phyloP scores from a whole-genome alignment of 495 filamentous ascomycete species.

The Xylaria flabelliformis region DNA sequence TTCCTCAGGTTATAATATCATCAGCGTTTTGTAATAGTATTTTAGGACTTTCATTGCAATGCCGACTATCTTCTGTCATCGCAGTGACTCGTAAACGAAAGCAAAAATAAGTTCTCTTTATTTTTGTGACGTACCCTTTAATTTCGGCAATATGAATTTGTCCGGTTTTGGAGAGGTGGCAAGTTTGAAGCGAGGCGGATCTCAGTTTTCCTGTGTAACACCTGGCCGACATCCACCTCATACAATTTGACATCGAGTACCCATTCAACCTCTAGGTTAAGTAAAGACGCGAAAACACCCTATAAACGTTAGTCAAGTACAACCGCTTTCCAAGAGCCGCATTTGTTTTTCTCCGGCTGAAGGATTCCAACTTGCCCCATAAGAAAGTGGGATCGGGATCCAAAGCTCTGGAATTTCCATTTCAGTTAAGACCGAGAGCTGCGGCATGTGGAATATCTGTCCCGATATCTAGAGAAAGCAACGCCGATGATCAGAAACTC shows the following conservation, averaged over 20 bases:
- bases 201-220: not conserved
- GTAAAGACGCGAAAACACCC: not conserved
- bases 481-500: not conserved
- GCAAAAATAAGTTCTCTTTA: not conserved
- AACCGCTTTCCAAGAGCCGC: not conserved
- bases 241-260: not conserved
- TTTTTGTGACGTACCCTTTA: not conserved
- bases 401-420: not conserved
- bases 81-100: not conserved
- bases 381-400: not conserved
- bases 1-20: not conserved
- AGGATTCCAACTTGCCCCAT: not conserved
- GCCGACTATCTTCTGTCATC: not conserved
- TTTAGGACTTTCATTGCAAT: not conserved
- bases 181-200: not conserved
- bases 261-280: slow-evolving; percentile 1
- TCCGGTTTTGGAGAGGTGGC: not conserved
- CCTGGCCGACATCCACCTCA: slow-evolving; percentile 1
- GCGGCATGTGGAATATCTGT: not conserved
- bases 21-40: not conserved
- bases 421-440: not conserved
- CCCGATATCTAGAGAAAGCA: not conserved
- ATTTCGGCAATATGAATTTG: not conserved
- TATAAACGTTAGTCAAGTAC: not conserved
- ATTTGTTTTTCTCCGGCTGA: not conserved